Base-by-base conservation (phyloP, 164 flowering plant genomes). In the Stephania cephalantha region DNA sequence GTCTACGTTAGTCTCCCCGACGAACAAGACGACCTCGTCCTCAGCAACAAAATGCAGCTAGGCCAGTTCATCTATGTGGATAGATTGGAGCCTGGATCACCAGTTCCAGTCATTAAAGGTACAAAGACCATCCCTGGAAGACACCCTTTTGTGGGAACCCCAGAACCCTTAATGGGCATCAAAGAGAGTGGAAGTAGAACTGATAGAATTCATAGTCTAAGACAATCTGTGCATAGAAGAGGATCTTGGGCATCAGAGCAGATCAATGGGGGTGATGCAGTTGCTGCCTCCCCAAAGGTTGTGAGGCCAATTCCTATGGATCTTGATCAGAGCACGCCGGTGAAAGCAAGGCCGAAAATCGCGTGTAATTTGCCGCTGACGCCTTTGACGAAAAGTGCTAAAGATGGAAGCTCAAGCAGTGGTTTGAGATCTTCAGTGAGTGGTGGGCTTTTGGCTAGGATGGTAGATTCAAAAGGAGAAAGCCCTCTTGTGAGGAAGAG, bases 21-120 rank as follows among this genome's bases (percentile, higher is more conserved):
- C 7, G 97, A 93, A 1, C 98, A 95, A 75, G 91, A 93, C 68
- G 97, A 95, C 76, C 88, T 95, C 35, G 98, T 95, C 67, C 82
- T 95, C 9, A 93, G 95, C 85, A 86, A 95, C 83, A 90, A 89
- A 75, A 86, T 95, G 89, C 97, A 93, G 85, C 84, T 95, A 7
- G 99, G 98, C 25, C 99, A 95, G 83, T 93, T 90, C 84, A 88
- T 91, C 3, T 91, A 91, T 75, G 95, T 95, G 0, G 97, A 95
- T 9, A 83, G 82, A 71, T 73, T 95, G 67, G 97, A 95, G 80
- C 97, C 96, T 0, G 99, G 95, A 4, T 91, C 97, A 1, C 98
- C 99, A 0, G 95, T 93, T 45, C 98, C 98, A 0, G 75, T 92
- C 42, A 81, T 90, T 1, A 86, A 83, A 76, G 99, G 97, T 9